Evolutionary conservation across 768 basidiomycete species (phyloP), one percentile per base, ranked within the genome.

Genomic region (Sarcomyxa edulis): DNA sequence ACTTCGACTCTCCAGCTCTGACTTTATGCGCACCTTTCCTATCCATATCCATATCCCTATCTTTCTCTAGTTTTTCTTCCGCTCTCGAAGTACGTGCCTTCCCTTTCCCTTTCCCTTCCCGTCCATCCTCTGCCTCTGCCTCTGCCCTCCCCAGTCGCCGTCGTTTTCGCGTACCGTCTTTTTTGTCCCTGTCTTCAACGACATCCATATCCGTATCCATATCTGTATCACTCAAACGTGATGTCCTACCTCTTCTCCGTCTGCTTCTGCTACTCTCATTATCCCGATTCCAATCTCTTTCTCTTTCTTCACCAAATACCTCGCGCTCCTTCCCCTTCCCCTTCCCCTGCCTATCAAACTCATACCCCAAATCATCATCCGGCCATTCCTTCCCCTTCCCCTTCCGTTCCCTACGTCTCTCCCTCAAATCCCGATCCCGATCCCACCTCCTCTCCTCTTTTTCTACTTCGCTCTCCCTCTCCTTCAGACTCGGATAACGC

Each of bases 401-500:
- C n/a, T n/a, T n/a, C n/a, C n/a, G n/a, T n/a, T n/a, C n/a, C n/a
- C n/a, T n/a, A n/a, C n/a, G n/a, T n/a, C n/a, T n/a, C n/a, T n/a
- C n/a, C n/a, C n/a, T n/a, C n/a, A n/a, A n/a, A n/a, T n/a, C n/a
- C n/a, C n/a, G n/a, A n/a, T n/a, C n/a, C n/a, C n/a, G n/a, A n/a
- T n/a, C n/a, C n/a, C n/a, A n/a, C n/a, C n/a, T n/a, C n/a, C n/a
- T n/a, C n/a, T n/a, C n/a, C n/a, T n/a, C n/a, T n/a, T n/a, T n/a
- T n/a, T n/a, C n/a, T n/a, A n/a, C n/a, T n/a, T n/a, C n/a, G n/a
- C n/a, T n/a, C n/a, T n/a, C 32, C 25, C 31, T 25, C 16, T 37
- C 12, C 23, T 43, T 34, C 15, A 48, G 20, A 32, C 48, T 45
- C 5, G 58, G 51, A 47, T 60, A 56, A 29, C 20, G 45, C 35